Conservation (phyloP, 495 filamentous ascomycete species). For the Xylaria sp. region DNA sequence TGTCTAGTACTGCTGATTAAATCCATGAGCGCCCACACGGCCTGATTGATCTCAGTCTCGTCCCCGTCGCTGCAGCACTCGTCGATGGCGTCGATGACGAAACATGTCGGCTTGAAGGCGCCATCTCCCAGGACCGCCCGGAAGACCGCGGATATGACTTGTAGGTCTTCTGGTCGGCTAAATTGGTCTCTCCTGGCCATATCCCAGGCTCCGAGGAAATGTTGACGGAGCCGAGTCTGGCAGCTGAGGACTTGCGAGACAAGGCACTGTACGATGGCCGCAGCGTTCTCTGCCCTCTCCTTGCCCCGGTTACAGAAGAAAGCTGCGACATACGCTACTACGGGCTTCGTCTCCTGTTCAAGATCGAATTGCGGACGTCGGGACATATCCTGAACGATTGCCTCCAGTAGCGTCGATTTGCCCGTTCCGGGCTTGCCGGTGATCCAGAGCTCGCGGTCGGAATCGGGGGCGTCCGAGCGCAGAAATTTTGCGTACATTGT, state of each 20-base stretch:
- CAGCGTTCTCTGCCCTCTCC: neutral
- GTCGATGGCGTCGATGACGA: neutral
- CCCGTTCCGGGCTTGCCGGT: constrained; percentile 13
- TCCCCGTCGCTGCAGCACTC: neutral
- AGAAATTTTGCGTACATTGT: neutral
- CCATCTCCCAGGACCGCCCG: neutral
- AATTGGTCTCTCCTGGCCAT: neutral
- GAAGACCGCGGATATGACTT: neutral
- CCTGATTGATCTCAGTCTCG: neutral
- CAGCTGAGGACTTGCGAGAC: neutral
- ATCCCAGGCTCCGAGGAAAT: neutral
- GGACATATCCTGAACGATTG: constrained; percentile 30
- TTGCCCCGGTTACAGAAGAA: neutral
- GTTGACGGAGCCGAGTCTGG: neutral
- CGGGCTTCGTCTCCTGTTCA: neutral
- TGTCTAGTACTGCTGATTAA: neutral
- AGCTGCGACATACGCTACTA: neutral
- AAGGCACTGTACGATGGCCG: neutral
- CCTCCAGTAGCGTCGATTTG: constrained; percentile 29
- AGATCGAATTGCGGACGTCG: neutral
- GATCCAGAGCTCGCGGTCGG: constrained; percentile 11
- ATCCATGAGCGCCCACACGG: neutral
- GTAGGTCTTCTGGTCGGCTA: neutral
- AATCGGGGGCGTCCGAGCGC: neutral
- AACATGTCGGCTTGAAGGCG: neutral